Percentiles rank a stretch among this genome's conserved stretches.
phyloP scores from a whole-genome alignment of 805 yeast species.

The Kluyveromyces starmeri region DNA sequence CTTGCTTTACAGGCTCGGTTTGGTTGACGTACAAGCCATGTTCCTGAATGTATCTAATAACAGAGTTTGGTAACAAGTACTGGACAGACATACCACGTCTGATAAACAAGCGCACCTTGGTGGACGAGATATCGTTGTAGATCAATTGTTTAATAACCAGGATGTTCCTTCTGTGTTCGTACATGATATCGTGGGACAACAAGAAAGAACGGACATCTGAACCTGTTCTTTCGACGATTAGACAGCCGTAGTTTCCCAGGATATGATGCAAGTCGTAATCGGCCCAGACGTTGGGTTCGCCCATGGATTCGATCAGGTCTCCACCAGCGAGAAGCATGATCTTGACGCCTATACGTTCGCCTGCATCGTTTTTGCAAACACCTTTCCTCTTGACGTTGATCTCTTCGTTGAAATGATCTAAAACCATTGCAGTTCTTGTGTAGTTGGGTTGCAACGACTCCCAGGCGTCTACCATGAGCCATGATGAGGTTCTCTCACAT shows the following conservation, averaged over 20 bases:
- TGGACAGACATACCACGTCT: conserved; percentile 96
- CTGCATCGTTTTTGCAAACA: conserved; percentile 58
- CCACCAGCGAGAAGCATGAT: conserved; percentile 97
- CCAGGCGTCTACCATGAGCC: conserved; percentile 99
- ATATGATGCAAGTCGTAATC: conserved; percentile 92
- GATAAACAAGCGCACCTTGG: conserved; percentile 85
- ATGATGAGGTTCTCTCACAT: conserved; percentile 89
- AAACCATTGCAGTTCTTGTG: conserved; percentile 88
- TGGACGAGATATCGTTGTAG: conserved; percentile 91
- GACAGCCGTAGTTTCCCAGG: conserved; percentile 90
- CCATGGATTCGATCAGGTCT: conserved; percentile 95
- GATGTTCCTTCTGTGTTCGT: conserved; percentile 88
- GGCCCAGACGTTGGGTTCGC: conserved; percentile 99
- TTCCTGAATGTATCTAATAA: conserved; percentile 89
- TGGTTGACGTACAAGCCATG: conserved; percentile 78
- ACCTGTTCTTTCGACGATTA: conserved; percentile 95
- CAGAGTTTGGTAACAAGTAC: conserved; percentile 86
- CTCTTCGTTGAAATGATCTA: conserved; percentile 95
- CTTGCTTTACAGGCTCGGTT: conserved; percentile 91
- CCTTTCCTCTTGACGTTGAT: conserved; percentile 75
- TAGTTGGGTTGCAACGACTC: conserved; percentile 86
- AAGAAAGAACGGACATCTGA: conserved; percentile 89
- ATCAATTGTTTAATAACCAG: conserved; percentile 92
- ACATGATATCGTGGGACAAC: conserved; percentile 92
- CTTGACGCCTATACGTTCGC: conserved; percentile 71